Evolutionary conservation across 2,329 filamentous ascomycete genomes (phyloP), one percentile per base, ranked within the genome.

Genomic region (Aspergillus ibericus): DNA sequence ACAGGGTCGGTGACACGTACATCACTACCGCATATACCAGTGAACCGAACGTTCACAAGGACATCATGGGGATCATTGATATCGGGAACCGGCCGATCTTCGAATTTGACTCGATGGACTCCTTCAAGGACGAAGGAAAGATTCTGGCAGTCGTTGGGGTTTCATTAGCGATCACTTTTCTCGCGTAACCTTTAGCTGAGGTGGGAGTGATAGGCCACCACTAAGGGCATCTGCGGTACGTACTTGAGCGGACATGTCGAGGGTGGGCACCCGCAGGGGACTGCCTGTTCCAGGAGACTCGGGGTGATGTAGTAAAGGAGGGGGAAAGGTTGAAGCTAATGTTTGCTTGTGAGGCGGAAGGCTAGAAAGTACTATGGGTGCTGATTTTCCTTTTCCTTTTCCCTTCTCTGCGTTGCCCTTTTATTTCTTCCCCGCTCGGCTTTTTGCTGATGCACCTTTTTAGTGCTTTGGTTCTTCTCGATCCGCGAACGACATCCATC

Each of bases 21-120:
- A 77, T 96, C 91, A 59, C 88, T 91, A 58, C 91, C 91, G 80
- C 92, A 96, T 77, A 96, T 95, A 67, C 91, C 91, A 3, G 91
- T 96, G 81, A 88, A 93, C 79, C 89, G 89, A 67, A 93, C 83
- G 71, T 89, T 87, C 63, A 96, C 87, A 68, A 93, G 83, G 65
- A 96, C 91, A 75, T 93, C 88, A 80, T 92, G 83, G 20, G 85
- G 82, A 53, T 81, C 80, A 63, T 83, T 76, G 67, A 95, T 79
- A 59, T 83, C 76, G 44, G 92, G 92, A 56, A 92, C 77, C 8
- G 91, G 90, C 7, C 88, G 86, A 72, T 93, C 88, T 77, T 88
- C 87, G 78, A 88, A 96, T 63, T 81, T 79, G 68, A 96, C 88
- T 68, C 88, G 83, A 74, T 86, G 82, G 60, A 87, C 83, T 67